Evolutionary conservation across 208 protist species (phyloP).

Genomic region (Acanthamoeba rhysodes): DNA sequence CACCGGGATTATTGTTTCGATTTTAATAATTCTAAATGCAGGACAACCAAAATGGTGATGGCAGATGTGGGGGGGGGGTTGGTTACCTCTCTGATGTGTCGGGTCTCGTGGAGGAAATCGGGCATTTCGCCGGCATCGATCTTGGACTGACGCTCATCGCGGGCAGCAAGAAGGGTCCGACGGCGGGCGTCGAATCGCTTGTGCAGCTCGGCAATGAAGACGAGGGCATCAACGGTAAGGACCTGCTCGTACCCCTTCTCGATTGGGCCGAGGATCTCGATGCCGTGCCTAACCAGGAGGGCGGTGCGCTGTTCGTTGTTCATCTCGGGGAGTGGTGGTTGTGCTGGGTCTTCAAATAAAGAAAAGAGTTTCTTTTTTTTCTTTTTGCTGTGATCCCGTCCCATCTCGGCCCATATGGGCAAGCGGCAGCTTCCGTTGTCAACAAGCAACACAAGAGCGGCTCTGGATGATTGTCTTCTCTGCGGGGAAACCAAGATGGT

Average conservation of each 20-base stretch:
- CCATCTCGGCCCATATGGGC: neutral
- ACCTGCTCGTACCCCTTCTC: neutral
- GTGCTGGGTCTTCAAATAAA: neutral
- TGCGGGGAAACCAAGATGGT: neutral
- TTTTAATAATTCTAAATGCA: neutral
- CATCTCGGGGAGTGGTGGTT: neutral
- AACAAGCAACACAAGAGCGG: neutral
- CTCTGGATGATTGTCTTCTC: neutral
- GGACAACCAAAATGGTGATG: neutral
- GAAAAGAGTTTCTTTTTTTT: neutral
- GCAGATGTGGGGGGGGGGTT: neutral
- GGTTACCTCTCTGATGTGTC: conserved; percentile 61
- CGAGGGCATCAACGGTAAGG: conserved; percentile 7
- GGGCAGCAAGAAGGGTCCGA: conserved; percentile 8
- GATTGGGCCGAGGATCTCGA: conserved; percentile 13
- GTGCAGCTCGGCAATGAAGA: conserved; percentile 5
- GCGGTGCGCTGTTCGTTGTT: neutral
- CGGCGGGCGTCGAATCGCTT: neutral
- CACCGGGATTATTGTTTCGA: neutral
- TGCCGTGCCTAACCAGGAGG: conserved; percentile 7
- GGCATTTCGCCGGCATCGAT: conserved; percentile 33
- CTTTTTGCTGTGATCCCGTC: neutral
- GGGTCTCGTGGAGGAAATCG: conserved; percentile 51
- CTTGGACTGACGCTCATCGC: neutral
- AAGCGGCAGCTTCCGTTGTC: too few relatives aligned